phyloP scores from a whole-genome alignment of 1,284 basidiomycete species.

The Stygiomarasmius scandens region DNA sequence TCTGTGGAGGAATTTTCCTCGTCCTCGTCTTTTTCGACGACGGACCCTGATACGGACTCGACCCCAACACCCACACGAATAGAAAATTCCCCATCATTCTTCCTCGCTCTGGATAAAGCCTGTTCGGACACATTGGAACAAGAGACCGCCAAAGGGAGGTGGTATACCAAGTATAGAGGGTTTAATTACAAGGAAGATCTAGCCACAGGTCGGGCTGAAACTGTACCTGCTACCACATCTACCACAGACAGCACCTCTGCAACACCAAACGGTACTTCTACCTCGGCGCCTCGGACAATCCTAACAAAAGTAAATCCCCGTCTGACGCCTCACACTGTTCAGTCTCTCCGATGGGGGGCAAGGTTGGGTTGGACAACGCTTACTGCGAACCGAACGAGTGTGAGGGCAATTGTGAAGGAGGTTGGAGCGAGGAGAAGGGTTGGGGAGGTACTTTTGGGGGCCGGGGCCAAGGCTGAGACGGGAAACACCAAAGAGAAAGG shows the following conservation, averaged over 20 bases:
- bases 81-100: constrained; percentile 8
- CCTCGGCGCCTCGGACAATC: constrained; percentile 44
- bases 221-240: too few species aligned
- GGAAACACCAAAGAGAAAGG: neutral
- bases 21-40: neutral
- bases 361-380: constrained; percentile 77
- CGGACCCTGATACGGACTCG: neutral
- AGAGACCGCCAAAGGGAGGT: constrained; percentile 1
- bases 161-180: neutral
- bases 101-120: constrained; percentile 15
- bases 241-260: neutral
- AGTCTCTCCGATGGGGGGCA: constrained; percentile 71
- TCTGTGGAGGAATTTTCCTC: neutral
- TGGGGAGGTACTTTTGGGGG: constrained; percentile 27
- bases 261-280: too few species aligned
- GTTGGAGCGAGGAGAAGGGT: constrained; percentile 34
- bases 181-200: constrained; percentile 16
- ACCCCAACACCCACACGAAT: neutral
- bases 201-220: too few species aligned
- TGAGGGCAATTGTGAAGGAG: constrained; percentile 71
- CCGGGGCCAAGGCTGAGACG: constrained; percentile 24
- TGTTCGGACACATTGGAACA: constrained; percentile 17
- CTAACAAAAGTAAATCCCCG: constrained; percentile 59
- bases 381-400: constrained; percentile 77
- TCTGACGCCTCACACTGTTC: constrained; percentile 70